phyloP scores from a whole-genome alignment of 331 rosid species.

The Pyrus hybrid region DNA sequence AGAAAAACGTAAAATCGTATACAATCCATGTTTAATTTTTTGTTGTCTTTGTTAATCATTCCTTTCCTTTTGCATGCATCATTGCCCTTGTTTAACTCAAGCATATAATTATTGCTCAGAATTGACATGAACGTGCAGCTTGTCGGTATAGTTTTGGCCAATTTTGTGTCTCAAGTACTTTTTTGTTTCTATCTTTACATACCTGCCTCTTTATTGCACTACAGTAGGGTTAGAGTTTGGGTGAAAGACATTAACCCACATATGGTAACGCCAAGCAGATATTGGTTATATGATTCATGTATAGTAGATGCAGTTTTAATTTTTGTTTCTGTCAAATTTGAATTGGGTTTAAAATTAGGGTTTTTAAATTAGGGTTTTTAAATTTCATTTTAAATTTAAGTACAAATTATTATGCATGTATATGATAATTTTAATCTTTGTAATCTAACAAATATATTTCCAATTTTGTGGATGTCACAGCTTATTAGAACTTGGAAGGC shows the following conservation, averaged over 20 bases:
- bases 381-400: no score
- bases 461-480: no score
- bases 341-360: no score
- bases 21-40: neutral
- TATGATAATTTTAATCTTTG: no score
- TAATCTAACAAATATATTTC: no score
- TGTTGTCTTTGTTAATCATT: constrained; percentile 13
- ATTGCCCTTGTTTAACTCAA: constrained; percentile 4
- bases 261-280: no score
- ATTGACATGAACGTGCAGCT: constrained; percentile 37
- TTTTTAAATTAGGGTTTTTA: no score
- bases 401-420: no score
- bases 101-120: neutral
- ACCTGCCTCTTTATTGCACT: neutral
- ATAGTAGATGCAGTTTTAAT: no score
- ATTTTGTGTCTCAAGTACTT: constrained; percentile 11
- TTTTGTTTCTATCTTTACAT: neutral
- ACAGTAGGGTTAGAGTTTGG: neutral
- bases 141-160: constrained; percentile 31
- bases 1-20: neutral
- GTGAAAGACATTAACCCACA: neutral
- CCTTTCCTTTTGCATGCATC: constrained; percentile 22
- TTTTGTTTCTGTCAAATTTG: no score
- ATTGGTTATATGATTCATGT: no score
- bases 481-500: no score